Evolutionary conservation across 2,329 filamentous ascomycete species (phyloP).

Genomic region (Fusarium devonianum): DNA sequence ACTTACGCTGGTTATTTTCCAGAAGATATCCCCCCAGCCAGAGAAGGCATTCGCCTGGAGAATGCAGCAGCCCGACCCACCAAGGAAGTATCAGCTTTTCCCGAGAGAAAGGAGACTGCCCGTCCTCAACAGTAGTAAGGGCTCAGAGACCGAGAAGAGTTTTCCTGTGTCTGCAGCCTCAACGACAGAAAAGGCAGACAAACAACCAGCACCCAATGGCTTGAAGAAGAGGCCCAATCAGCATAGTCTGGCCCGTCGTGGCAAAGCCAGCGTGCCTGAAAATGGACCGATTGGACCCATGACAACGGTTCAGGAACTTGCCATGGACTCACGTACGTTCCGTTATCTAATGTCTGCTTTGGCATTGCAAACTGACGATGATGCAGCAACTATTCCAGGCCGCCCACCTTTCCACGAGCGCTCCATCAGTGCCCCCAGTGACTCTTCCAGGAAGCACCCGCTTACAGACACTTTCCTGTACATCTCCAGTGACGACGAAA

Average conservation of each 20-base stretch:
- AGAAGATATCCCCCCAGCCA: slow-evolving; percentile 43
- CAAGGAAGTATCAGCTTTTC: slow-evolving; percentile 68
- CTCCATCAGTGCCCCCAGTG: slow-evolving; percentile 67
- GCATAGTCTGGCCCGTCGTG: slow-evolving; percentile 62
- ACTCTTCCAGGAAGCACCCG: slow-evolving; percentile 55
- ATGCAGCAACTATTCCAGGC: slow-evolving; percentile 70
- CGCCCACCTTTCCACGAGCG: slow-evolving; percentile 70
- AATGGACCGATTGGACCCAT: slow-evolving; percentile 69
- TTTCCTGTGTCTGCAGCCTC: slow-evolving; percentile 52
- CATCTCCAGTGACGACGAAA: slow-evolving; percentile 36
- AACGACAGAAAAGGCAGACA: slow-evolving; percentile 52
- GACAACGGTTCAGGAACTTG: slow-evolving; percentile 71
- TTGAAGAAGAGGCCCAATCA: slow-evolving; percentile 65
- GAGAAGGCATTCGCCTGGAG: slow-evolving; percentile 65
- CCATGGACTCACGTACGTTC: slow-evolving; percentile 74
- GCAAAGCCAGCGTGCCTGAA: slow-evolving; percentile 71
- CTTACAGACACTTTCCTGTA: slow-evolving; percentile 38
- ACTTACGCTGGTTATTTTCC: slow-evolving; percentile 25
- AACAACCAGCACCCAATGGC: slow-evolving; percentile 48
- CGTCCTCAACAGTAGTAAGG: slow-evolving; percentile 53
- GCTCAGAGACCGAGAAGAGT: slow-evolving; percentile 60
- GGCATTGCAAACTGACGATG: slow-evolving; percentile 29
- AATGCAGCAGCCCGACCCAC: slow-evolving; percentile 62
- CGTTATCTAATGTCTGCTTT: neutral
- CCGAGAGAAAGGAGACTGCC: slow-evolving; percentile 59